phyloP scores from a whole-genome alignment of 169 alveolate genomes.

The Eimeria zaria region DNA sequence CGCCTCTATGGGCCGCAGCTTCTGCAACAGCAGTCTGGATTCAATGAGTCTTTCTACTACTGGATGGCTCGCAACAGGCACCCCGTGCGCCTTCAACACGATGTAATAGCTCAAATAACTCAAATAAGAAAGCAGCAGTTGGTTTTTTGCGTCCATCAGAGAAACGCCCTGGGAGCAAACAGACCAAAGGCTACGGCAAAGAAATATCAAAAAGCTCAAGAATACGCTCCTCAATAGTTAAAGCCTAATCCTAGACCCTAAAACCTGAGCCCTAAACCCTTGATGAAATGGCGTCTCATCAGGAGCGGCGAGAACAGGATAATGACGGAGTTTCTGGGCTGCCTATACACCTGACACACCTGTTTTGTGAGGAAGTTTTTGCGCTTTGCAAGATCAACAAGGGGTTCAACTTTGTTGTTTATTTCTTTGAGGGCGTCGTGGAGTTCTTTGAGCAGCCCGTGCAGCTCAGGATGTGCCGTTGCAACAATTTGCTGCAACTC shows the following conservation, averaged over 20 bases:
- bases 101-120: slow-evolving; percentile 89
- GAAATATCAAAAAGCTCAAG: not conserved
- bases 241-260: not conserved
- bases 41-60: slow-evolving; percentile 89
- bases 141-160: slow-evolving; percentile 88
- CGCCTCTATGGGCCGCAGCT: slow-evolving; percentile 89
- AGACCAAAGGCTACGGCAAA: not conserved
- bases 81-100: slow-evolving; percentile 88
- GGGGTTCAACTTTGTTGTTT: slow-evolving; percentile 86
- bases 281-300: not conserved
- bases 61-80: slow-evolving; percentile 88
- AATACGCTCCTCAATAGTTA: not conserved
- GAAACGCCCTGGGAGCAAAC: slow-evolving; percentile 87
- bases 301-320: not conserved
- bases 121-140: slow-evolving; percentile 88
- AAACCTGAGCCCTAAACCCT: not conserved
- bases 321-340: not conserved
- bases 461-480: slow-evolving; percentile 86
- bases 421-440: slow-evolving; percentile 80
- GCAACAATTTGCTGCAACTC: slow-evolving; percentile 61
- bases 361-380: slow-evolving; percentile 86
- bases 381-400: slow-evolving; percentile 83
- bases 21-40: slow-evolving; percentile 88
- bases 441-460: slow-evolving; percentile 86
- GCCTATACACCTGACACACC: slow-evolving; percentile 66